A percentile compares a stretch with the other conserved stretches of the same genome.
Evolutionary conservation across 495 filamentous ascomycete species (phyloP).

Genomic region (Trichocladium uniseriatum): DNA sequence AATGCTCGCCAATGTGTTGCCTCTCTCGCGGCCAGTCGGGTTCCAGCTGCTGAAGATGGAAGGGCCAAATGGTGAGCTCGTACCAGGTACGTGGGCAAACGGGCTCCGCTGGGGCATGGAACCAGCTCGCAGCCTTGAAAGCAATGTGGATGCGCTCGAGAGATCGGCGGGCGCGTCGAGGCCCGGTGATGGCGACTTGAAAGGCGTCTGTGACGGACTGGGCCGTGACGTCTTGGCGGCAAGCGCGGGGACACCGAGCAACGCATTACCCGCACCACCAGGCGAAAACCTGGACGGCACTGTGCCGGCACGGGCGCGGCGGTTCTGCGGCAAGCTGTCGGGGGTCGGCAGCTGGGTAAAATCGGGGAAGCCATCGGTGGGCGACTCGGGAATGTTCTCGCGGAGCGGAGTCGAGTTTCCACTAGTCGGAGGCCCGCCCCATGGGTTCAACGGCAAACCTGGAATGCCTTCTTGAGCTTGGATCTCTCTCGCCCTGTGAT

Average conservation of each 20-base stretch:
- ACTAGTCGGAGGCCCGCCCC: conserved; percentile 86
- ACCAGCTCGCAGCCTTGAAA: conserved; percentile 84
- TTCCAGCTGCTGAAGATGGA: conserved; percentile 85
- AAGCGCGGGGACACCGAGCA: conserved; percentile 53
- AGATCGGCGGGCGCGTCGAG: conserved; percentile 49
- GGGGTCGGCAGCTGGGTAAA: conserved; percentile 56
- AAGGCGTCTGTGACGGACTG: conserved; percentile 86
- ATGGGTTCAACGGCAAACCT: conserved; percentile 66
- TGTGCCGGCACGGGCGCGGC: conserved; percentile 84
- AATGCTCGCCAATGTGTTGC: conserved; percentile 79
- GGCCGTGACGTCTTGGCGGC: conserved; percentile 77
- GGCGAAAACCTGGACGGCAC: conserved; percentile 88
- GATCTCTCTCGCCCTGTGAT: conserved; percentile 76
- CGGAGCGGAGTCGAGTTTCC: conserved; percentile 91
- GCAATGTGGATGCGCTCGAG: conserved; percentile 57
- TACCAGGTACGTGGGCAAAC: conserved; percentile 46
- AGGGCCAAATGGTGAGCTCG: conserved; percentile 66
- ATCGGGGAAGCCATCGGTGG: conserved; percentile 90
- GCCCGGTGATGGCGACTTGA: conserved; percentile 64
- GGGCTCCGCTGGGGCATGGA: conserved; percentile 87
- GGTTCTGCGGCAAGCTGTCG: conserved; percentile 48
- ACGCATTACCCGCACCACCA: conserved; percentile 48
- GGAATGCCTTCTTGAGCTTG: conserved; percentile 85
- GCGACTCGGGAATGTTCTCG: conserved; percentile 97
- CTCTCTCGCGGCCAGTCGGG: conserved; percentile 60